Conservation (phyloP, 345 rosid species). For the Murraya paniculata region DNA sequence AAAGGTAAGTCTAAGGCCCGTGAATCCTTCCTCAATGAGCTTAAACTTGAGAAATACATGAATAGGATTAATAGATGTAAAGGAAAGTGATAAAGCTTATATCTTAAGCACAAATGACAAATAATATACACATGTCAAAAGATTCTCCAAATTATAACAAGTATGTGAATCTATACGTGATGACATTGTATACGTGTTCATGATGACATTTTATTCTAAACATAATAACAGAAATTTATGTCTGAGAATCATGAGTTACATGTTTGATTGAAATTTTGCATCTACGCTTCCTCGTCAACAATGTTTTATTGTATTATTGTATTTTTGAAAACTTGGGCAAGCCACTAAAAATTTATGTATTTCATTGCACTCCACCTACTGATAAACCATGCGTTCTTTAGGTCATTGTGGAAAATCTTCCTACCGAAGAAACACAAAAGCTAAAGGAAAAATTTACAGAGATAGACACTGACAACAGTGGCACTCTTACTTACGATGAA, state of each 20-base stretch:
- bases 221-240: too few relatives aligned
- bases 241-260: not conserved
- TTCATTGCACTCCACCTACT: not conserved
- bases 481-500: too few relatives aligned
- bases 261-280: not conserved
- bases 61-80: not conserved
- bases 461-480: too few relatives aligned
- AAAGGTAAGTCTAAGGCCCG: constrained; percentile 42
- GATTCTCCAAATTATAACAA: not conserved
- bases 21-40: not conserved
- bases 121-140: too few relatives aligned
- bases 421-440: too few relatives aligned
- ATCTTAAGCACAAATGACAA: not conserved
- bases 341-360: not conserved
- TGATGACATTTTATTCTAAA: too few relatives aligned
- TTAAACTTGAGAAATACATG: not conserved
- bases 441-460: too few relatives aligned
- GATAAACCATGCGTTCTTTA: not conserved
- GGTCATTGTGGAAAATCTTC: constrained; percentile 43
- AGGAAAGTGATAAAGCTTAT: not conserved
- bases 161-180: not conserved
- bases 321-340: not conserved
- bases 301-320: not conserved
- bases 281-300: not conserved
- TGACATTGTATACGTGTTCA: too few relatives aligned